Conservation (phyloP, 352 stramenopile species). For the Aphanomyces invadans region DNA sequence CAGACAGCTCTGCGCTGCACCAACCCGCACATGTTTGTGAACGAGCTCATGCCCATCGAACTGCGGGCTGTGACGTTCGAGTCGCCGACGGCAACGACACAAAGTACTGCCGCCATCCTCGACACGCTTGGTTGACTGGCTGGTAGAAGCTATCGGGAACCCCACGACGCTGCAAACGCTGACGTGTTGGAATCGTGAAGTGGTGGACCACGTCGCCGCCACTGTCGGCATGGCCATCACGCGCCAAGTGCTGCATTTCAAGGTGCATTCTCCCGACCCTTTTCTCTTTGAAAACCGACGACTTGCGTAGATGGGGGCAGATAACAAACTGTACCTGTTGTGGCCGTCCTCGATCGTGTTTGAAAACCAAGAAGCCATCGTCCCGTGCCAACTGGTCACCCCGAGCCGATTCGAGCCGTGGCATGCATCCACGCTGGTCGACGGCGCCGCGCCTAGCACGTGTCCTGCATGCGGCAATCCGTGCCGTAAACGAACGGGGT, state of each 20-base stretch:
- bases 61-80: constrained; percentile 62
- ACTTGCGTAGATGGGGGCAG: constrained; percentile 38
- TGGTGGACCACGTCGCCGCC: constrained; percentile 46
- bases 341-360: constrained; percentile 50
- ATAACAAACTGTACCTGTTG: constrained; percentile 58
- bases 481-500: neutral
- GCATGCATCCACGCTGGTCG: neutral
- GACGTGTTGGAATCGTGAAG: constrained; percentile 49
- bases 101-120: neutral
- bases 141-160: constrained; percentile 42
- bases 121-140: neutral
- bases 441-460: neutral
- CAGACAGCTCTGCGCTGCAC: constrained; percentile 44
- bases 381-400: constrained; percentile 3
- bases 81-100: neutral
- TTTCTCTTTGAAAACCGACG: neutral
- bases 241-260: constrained; percentile 57
- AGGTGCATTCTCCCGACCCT: constrained; percentile 31
- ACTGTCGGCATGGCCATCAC: constrained; percentile 55
- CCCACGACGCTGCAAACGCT: constrained; percentile 40
- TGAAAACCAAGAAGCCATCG: constrained; percentile 14
- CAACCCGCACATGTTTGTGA: constrained; percentile 42
- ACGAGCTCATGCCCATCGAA: constrained; percentile 31
- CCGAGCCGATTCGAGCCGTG: neutral
- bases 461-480: neutral